phyloP scores from a whole-genome alignment of 2,329 filamentous ascomycete genomes.

The Arthrobotrys pseudoclavata region DNA sequence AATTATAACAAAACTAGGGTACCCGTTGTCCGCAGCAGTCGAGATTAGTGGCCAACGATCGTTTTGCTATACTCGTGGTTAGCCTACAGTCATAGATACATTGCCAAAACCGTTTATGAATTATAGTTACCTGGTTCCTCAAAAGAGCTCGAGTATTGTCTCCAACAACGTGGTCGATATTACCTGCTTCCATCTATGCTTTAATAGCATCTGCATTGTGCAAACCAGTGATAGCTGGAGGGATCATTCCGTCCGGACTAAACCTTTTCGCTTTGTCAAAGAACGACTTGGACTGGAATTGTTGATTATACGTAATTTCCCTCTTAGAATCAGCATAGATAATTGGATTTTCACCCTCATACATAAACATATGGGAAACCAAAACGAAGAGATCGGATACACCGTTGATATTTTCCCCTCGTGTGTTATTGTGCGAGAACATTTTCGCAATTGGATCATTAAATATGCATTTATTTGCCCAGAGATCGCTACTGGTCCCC shows the following conservation, averaged over 20 bases:
- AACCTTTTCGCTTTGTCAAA: slow-evolving; percentile 69
- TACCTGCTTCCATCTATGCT: slow-evolving; percentile 74
- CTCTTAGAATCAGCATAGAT: slow-evolving; percentile 72
- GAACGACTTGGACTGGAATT: slow-evolving; percentile 71
- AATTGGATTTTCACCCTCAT: slow-evolving; percentile 73
- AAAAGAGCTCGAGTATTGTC: slow-evolving; percentile 74
- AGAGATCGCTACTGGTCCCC: slow-evolving; percentile 69
- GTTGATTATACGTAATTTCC: slow-evolving; percentile 74
- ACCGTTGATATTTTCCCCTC: slow-evolving; percentile 51
- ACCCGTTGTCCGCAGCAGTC: slow-evolving; percentile 70
- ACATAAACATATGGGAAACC: slow-evolving; percentile 75
- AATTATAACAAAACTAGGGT: slow-evolving; percentile 72
- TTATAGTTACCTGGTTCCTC: slow-evolving; percentile 66
- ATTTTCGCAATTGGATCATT: slow-evolving; percentile 48
- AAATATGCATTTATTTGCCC: slow-evolving; percentile 46
- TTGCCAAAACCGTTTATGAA: not conserved
- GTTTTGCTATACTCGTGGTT: slow-evolving; percentile 66
- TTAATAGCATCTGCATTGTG: slow-evolving; percentile 75
- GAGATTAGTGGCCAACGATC: slow-evolving; percentile 72
- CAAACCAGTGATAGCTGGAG: slow-evolving; percentile 75
- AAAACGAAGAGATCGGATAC: slow-evolving; percentile 72
- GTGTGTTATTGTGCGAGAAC: slow-evolving; percentile 60
- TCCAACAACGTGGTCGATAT: slow-evolving; percentile 73
- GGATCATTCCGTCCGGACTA: slow-evolving; percentile 73
- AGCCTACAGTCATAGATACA: not conserved